A percentile compares a stretch with the other conserved stretches of the same genome.
phyloP scores from a whole-genome alignment of 176 grass and related monocot species.

The Triticum urartu region DNA sequence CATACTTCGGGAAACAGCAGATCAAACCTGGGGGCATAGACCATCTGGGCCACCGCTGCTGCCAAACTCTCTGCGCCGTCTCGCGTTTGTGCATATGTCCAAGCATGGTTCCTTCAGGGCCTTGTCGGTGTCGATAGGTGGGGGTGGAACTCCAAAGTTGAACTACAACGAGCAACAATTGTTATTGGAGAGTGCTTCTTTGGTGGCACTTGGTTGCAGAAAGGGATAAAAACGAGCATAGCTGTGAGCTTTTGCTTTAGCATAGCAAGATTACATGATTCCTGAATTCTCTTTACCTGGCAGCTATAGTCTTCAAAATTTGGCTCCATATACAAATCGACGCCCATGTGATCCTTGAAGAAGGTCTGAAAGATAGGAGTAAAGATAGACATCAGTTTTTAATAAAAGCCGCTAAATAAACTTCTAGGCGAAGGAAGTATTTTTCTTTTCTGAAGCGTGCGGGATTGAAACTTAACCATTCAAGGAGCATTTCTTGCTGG shows the following conservation, averaged over 20 bases:
- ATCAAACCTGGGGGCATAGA: conserved; percentile 46
- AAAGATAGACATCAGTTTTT: background rate
- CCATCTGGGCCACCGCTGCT: conserved; percentile 9
- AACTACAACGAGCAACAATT: conserved; percentile 44
- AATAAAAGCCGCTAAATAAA: no score
- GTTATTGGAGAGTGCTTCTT: background rate
- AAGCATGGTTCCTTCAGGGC: conserved; percentile 54
- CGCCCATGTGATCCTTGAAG: conserved; percentile 89
- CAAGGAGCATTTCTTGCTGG: background rate
- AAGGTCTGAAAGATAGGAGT: conserved; percentile 48
- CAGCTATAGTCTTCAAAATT: conserved; percentile 89
- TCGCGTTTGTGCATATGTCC: conserved; percentile 51
- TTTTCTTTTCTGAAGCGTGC: background rate
- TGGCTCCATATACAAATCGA: conserved; percentile 86
- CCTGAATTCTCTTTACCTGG: conserved; percentile 49
- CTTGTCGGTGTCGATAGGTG: conserved; percentile 37
- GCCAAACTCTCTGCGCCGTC: conserved; percentile 41
- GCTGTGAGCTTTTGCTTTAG: background rate
- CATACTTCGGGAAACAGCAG: no score
- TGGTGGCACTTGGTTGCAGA: background rate
- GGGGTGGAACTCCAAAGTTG: conserved; percentile 61
- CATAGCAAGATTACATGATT: background rate
- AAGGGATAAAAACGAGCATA: background rate
- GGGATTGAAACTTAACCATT: background rate
- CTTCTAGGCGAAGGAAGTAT: background rate